Evolutionary conservation across 2,329 filamentous ascomycete genomes (phyloP).

Genomic region (Capronia coronata): DNA sequence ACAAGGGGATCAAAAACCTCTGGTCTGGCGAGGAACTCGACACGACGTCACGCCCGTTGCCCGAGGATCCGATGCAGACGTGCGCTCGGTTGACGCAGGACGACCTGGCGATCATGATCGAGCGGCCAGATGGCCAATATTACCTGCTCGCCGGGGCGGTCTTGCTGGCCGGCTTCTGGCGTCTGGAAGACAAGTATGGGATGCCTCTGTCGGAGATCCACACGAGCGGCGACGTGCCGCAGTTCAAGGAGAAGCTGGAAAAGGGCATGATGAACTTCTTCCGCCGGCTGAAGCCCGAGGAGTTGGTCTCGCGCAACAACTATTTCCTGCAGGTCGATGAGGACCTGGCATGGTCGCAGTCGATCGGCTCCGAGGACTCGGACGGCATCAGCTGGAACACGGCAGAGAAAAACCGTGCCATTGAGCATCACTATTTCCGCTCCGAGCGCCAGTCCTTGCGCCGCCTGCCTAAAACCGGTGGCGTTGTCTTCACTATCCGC

Average conservation of each 20-base stretch:
- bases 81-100: conserved; percentile 69
- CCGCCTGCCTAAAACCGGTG: conserved; percentile 53
- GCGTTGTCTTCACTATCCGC: conserved; percentile 66
- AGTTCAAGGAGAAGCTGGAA: conserved; percentile 64
- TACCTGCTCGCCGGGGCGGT: conserved; percentile 69
- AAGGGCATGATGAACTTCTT: conserved; percentile 80
- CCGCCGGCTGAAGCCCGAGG: conserved; percentile 60
- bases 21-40: conserved; percentile 68
- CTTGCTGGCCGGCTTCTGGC: conserved; percentile 76
- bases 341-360: conserved; percentile 64
- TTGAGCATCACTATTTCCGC: conserved; percentile 69
- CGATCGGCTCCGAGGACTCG: conserved; percentile 67
- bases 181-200: conserved; percentile 70
- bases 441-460: conserved; percentile 67
- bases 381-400: conserved; percentile 63
- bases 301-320: conserved; percentile 64
- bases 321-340: conserved; percentile 88
- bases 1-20: conserved; percentile 62
- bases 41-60: conserved; percentile 55
- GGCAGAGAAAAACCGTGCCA: conserved; percentile 65
- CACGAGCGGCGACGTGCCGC: conserved; percentile 67
- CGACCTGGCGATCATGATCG: conserved; percentile 78
- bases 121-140: conserved; percentile 68
- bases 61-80: conserved; percentile 72
- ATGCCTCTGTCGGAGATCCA: conserved; percentile 77